These are phyloP conservation scores for Carnegiea gigantea DNA, from an alignment of 179 eudicot species.

Conservation along the genomic window DNA sequence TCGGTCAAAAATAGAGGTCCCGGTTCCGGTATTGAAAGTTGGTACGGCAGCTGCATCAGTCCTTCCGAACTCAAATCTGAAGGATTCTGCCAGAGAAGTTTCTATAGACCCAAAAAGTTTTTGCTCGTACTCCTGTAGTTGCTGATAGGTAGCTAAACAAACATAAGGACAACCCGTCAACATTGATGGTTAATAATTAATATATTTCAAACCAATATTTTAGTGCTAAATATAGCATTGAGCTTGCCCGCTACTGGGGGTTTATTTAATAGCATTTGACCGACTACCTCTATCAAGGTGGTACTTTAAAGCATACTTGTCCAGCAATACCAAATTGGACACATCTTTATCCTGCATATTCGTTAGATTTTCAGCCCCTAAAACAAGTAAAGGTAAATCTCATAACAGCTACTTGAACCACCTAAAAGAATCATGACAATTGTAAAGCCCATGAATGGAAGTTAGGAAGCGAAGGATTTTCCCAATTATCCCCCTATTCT, in stretches of 20 bases:
- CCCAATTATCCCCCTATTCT: too few species aligned
- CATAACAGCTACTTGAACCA: too few species aligned
- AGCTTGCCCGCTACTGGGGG: too few species aligned
- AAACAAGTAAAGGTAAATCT: too few species aligned
- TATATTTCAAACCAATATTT: background rate
- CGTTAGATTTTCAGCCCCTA: too few species aligned
- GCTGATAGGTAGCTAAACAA: conserved; percentile 55
- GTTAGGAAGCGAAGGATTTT: too few species aligned
- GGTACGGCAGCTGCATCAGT: conserved; percentile 45
- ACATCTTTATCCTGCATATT: too few species aligned
- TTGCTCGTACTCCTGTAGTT: conserved; percentile 63
- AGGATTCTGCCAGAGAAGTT: conserved; percentile 36
- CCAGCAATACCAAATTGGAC: too few species aligned
- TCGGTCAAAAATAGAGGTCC: conserved; percentile 57
- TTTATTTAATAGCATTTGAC: background rate
- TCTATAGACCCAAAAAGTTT: conserved; percentile 52
- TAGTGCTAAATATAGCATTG: background rate
- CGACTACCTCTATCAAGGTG: background rate
- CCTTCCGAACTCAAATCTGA: conserved; percentile 68
- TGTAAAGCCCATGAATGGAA: too few species aligned
- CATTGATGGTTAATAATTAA: background rate
- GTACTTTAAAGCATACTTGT: background rate
- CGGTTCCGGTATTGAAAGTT: conserved; percentile 44
- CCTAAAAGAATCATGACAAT: too few species aligned
- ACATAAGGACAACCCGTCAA: conserved; percentile 12